Evolutionary conservation across 495 filamentous ascomycete species (phyloP).

Genomic region (Melanomma pulvis-pyrius): DNA sequence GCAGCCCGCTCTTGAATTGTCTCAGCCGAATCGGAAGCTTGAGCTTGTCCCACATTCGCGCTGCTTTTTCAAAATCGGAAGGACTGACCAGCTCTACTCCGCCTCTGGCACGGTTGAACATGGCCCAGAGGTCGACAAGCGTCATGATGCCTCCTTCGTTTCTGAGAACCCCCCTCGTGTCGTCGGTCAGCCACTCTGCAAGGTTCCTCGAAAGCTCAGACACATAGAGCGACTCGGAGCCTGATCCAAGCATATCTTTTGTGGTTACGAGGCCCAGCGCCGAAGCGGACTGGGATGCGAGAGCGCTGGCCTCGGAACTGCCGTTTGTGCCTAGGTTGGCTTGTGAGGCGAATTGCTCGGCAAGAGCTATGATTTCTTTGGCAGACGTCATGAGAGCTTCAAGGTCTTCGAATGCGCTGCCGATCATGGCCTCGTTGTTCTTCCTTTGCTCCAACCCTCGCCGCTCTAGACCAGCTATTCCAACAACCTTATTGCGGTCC

Average conservation of each 20-base stretch:
- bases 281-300: conserved; percentile 80
- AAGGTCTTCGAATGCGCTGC: conserved; percentile 92
- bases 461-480: conserved; percentile 89
- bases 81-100: conserved; percentile 95
- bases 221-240: conserved; percentile 62
- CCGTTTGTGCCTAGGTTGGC: conserved; percentile 58
- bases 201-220: conserved; percentile 85
- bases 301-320: conserved; percentile 66
- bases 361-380: conserved; percentile 91
- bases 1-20: conserved; percentile 85
- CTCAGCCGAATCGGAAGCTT: conserved; percentile 83
- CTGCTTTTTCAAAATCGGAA: conserved; percentile 87
- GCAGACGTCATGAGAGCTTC: conserved; percentile 96
- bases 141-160: conserved; percentile 92
- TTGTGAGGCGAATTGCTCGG: conserved; percentile 80
- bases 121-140: conserved; percentile 93
- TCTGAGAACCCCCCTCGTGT: conserved; percentile 75
- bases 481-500: conserved; percentile 66
- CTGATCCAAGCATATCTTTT: conserved; percentile 78
- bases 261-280: conserved; percentile 88
- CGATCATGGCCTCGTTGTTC: conserved; percentile 91
- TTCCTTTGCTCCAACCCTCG: conserved; percentile 78
- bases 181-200: conserved; percentile 93
- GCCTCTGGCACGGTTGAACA: conserved; percentile 93
- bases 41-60: conserved; percentile 83